Evolutionary conservation across 2,329 filamentous ascomycete species (phyloP), one percentile per base, ranked within the genome.

Genomic region (Metarhizium album): DNA sequence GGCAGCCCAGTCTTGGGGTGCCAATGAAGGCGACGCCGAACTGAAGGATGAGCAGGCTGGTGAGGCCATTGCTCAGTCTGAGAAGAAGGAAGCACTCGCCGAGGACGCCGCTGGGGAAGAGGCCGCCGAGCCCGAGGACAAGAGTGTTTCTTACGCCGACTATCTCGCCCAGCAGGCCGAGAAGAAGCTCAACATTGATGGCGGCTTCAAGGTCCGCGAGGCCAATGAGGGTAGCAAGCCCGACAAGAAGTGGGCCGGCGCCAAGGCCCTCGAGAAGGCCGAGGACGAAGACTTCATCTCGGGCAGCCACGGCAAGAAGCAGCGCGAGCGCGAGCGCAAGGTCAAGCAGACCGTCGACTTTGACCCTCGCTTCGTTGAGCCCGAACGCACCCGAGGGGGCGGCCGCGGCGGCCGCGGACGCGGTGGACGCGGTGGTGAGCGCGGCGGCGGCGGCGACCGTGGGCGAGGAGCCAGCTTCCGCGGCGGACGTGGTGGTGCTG

Each of bases 231-330:
- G 90, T 65, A 80, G 76, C 76, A 88, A 89, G 76, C 67, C 75
- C 63, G 83, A 90, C 78, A 91, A 93, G 82, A 93, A 96, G 80
- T 95, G 90, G 87, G 87, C 86, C 64, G 77, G 79, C 63, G 90
- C 89, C 68, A 94, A 90, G 77, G 66, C 78, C 53, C 74, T 86
- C 52, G 67, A 72, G 66, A 84, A 85, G 70, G 74, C 82, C 20
- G 79, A 82, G 20, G 78, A 80, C 50, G 83, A 89, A 62, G 82
- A 86, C 61, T 96, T 87, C 80, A 85, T 95, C 66, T 73, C 85
- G 63, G 83, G 78, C 61, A 70, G 78, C 59, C 77, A 75, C 56
- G 85, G 84, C 74, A 96, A 96, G 84, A 71, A 82, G 69, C 78
- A 80, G 76, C 87, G 87, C 67, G 83, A 91, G 76, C 88, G 89